Percentiles rank a stretch among this genome's conserved stretches.
These are phyloP conservation scores for Pleurotus pulmonarius DNA, from an alignment of 768 basidiomycete genomes.

Conservation along the genomic window DNA sequence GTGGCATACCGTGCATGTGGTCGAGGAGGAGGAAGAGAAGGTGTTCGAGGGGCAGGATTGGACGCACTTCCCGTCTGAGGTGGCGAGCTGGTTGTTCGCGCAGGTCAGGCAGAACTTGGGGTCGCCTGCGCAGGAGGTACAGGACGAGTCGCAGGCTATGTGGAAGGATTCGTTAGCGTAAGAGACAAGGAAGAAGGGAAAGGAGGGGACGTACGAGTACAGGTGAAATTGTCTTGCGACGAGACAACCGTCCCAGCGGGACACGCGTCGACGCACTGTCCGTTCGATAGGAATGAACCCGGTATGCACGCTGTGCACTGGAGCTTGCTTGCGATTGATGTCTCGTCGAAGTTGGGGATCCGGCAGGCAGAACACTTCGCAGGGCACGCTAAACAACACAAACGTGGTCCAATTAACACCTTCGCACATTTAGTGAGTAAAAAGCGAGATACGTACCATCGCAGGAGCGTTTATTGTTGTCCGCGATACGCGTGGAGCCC, in stretches of 20 bases:
- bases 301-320: conserved; percentile 79
- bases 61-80: conserved; percentile 62
- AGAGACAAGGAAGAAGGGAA: background rate
- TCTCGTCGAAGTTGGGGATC: conserved; percentile 64
- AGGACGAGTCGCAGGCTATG: conserved; percentile 68
- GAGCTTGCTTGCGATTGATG: conserved; percentile 59
- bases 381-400: conserved; percentile 54
- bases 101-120: conserved; percentile 75
- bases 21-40: conserved; percentile 48
- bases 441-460: conserved; percentile 51
- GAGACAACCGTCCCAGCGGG: conserved; percentile 71
- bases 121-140: conserved; percentile 64
- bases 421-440: background rate
- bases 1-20: conserved; percentile 71
- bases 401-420: conserved; percentile 1
- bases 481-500: conserved; percentile 63
- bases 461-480: conserved; percentile 75
- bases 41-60: conserved; percentile 66
- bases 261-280: conserved; percentile 66
- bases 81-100: conserved; percentile 59
- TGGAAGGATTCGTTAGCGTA: background rate
- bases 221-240: conserved; percentile 70
- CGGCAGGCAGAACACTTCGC: conserved; percentile 73
- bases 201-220: conserved; percentile 39
- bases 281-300: conserved; percentile 70